Percentiles rank a stretch among this genome's conserved stretches.
These are phyloP conservation scores for Colletotrichum horii DNA, from an alignment of 2,329 filamentous ascomycete genomes.

Conservation along the genomic window DNA sequence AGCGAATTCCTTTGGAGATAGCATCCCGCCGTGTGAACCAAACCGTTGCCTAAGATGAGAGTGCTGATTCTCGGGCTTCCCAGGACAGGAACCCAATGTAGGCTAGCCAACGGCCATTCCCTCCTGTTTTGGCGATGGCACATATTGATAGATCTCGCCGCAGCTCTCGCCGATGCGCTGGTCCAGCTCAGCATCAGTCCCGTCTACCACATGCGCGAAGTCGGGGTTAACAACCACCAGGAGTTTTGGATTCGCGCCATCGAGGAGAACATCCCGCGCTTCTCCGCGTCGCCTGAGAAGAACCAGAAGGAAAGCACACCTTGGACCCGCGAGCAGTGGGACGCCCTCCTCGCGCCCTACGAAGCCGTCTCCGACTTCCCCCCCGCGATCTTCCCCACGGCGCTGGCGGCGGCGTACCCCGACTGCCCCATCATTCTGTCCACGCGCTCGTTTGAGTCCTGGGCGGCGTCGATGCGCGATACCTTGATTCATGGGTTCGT, in stretches of 20 bases:
- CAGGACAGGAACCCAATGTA: slow-evolving; percentile 37
- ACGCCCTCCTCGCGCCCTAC: slow-evolving; percentile 37
- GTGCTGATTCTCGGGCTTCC: slow-evolving; percentile 37
- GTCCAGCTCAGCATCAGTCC: slow-evolving; percentile 31
- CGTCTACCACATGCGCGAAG: slow-evolving; percentile 39
- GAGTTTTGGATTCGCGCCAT: slow-evolving; percentile 38
- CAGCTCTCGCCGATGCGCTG: slow-evolving; percentile 35
- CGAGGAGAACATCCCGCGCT: slow-evolving; percentile 33
- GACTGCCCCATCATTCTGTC: slow-evolving; percentile 67
- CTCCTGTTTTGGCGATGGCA: not conserved
- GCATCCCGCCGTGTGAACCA: not conserved
- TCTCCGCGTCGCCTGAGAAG: slow-evolving; percentile 1
- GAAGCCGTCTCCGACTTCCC: slow-evolving; percentile 31
- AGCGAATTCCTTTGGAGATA: not conserved
- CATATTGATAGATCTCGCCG: not conserved
- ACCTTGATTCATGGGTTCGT: slow-evolving; percentile 29
- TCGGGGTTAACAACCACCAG: slow-evolving; percentile 34
- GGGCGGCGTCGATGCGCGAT: slow-evolving; percentile 52
- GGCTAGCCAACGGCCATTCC: not conserved
- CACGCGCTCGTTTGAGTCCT: slow-evolving; percentile 61
- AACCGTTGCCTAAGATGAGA: slow-evolving; percentile 26
- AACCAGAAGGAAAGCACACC: not conserved
- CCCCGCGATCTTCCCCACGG: slow-evolving; percentile 51
- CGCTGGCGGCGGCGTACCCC: slow-evolving; percentile 66
- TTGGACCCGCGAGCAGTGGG: slow-evolving; percentile 34